phyloP scores from a whole-genome alignment of 257 asterid genomes.

The Nicotiana noctiflora region DNA sequence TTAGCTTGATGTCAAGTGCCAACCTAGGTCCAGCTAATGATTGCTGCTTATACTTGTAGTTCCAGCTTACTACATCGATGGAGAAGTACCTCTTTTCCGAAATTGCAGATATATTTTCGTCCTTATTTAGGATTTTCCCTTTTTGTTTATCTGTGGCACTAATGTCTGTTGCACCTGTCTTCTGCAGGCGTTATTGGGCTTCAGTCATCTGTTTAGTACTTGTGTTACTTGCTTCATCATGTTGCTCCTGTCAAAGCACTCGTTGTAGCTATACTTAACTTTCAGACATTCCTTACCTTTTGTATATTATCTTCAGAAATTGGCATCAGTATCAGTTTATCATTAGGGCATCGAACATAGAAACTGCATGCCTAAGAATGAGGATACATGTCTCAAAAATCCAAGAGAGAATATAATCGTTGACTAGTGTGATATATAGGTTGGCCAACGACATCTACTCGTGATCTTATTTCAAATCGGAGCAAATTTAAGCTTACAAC shows the following conservation, averaged over 20 bases:
- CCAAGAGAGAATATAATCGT: neutral
- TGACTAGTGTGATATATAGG: too few species aligned
- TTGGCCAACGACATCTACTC: too few species aligned
- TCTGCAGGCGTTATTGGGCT: constrained; percentile 88
- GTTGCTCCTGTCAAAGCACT: neutral
- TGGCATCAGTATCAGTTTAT: neutral
- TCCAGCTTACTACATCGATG: too few species aligned
- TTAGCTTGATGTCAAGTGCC: neutral
- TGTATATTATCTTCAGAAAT: neutral
- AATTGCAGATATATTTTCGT: neutral
- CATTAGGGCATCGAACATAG: neutral
- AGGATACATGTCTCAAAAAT: neutral
- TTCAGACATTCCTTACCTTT: neutral
- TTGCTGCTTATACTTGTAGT: neutral
- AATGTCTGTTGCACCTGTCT: neutral
- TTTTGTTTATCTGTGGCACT: neutral
- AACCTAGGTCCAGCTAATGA: too few species aligned
- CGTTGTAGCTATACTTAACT: neutral
- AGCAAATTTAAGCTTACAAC: neutral
- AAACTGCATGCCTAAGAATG: neutral
- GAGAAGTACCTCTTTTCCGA: too few species aligned
- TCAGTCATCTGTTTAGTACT: constrained; percentile 57
- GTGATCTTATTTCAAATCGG: neutral
- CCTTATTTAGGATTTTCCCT: neutral
- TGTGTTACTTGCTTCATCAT: constrained; percentile 3